A percentile compares a stretch with the other conserved stretches of the same genome.
Conservation (phyloP, 2,329 filamentous ascomycete genomes). For the Xylaria sp. region DNA sequence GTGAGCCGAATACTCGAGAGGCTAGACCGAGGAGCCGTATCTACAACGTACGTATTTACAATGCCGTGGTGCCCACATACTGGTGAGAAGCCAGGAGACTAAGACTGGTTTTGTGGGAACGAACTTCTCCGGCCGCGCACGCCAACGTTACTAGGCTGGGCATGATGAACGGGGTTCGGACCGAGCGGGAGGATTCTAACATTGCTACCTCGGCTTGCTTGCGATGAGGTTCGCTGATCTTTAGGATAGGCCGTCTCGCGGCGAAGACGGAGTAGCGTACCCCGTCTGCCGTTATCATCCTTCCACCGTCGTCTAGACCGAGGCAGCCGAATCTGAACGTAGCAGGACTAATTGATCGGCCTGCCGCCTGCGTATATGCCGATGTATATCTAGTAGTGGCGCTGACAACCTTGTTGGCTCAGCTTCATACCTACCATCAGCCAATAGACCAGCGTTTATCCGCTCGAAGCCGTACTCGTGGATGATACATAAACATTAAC, state of each 20-base stretch:
- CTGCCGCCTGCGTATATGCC: no score
- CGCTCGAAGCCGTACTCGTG: no score
- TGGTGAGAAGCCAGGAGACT: background rate
- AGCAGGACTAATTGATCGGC: conserved; percentile 42
- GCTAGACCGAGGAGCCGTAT: conserved; percentile 27
- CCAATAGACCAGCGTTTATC: no score
- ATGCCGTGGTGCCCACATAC: background rate
- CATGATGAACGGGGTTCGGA: background rate
- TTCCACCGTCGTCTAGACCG: conserved; percentile 31
- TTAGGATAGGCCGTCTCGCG: conserved; percentile 45
- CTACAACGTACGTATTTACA: background rate
- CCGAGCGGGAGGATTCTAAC: conserved; percentile 20
- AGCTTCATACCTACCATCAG: no score
- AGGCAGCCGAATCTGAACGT: conserved; percentile 43
- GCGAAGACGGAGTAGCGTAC: conserved; percentile 43
- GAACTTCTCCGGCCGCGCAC: conserved; percentile 25
- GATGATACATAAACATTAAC: no score
- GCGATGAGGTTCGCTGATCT: background rate
- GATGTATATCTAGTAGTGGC: no score
- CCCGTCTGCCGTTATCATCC: conserved; percentile 45
- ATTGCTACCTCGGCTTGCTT: background rate
- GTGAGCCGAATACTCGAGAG: conserved; percentile 39
- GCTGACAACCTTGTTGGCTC: no score
- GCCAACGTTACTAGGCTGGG: background rate
- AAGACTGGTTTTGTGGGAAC: conserved; percentile 2